Conservation (phyloP, 371 early-diverging fungal species). For the Apophysomyces sp. region DNA sequence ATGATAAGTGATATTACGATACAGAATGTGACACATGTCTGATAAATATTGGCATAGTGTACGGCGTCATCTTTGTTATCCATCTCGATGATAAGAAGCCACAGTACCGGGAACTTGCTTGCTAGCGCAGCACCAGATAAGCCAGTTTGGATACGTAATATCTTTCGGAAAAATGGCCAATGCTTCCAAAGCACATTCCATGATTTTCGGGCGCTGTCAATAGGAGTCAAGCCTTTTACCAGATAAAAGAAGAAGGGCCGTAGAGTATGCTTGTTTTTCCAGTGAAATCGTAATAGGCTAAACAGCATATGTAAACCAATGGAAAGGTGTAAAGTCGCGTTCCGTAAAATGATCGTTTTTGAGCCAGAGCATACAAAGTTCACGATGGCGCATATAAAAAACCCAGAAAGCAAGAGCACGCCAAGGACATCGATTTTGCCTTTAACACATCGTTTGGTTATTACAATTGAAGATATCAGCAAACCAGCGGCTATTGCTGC, state of each 20-base stretch:
- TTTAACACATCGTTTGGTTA: neutral
- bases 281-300: neutral
- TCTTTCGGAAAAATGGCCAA: neutral
- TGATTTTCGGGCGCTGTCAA: neutral
- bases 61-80: neutral
- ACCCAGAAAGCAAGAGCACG: neutral
- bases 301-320: neutral
- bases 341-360: neutral
- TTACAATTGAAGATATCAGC: neutral
- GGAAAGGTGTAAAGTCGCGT: neutral
- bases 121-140: neutral
- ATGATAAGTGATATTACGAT: too few species aligned
- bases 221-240: neutral
- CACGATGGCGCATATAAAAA: neutral
- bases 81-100: neutral
- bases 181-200: neutral
- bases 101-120: neutral
- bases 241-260: neutral
- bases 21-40: neutral
- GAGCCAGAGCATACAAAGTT: neutral
- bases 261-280: neutral
- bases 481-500: neutral
- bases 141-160: neutral
- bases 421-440: neutral
- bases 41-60: neutral